Base-by-base conservation (phyloP, 208 protist species). In the Phytomonas sp. region DNA sequence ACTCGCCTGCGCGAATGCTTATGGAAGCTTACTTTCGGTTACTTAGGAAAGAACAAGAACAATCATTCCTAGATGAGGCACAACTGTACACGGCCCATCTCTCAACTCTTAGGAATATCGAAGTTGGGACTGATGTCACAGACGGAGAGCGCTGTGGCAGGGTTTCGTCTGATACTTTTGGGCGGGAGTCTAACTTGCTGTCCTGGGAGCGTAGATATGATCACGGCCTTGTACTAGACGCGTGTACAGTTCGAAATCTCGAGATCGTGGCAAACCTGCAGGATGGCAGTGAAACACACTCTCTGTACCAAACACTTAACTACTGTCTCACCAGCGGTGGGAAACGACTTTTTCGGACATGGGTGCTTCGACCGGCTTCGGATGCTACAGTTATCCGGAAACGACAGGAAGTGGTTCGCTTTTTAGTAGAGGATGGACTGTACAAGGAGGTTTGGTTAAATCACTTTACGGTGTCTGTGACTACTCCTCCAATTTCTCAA, bases 201-300 rank as follows among this genome's bases (percentile, higher is more conserved):
- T 63, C 45, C 59, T 82, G 64, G 34, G 86, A 95, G 67, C 79
- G 83, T 3, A 70, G 78, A 34, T 78, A 80, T 62, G 91, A 92
- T 64, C 52, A 32, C 19, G 91, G 91, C 10, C 76, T 95, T 3
- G 70, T 89, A 29, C 60, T 95, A 34, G 91, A 95, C 75, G 76
- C 87, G 16, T 76, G 63, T 30, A 91, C 86, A 7, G 66, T 93
- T 8, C 82, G 78, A 72, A 94, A 94, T 69, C 69, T 95, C 29
- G 88, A 95, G 74, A 64, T 95, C 16, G 74, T 93, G 19, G 76
- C 66, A n/a, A 95, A 95, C 61, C 70, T 93, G n/a, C 77, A 84
- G 10, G 91, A 95, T 71, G 85, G 85, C 19, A 71, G 74, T 36
- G 86, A 82, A 63, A 85, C 71, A n/a, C 75, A 86, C 30, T 88